Evolutionary conservation across 306 rosid species (phyloP).

Genomic region (Trifolium subterraneum): DNA sequence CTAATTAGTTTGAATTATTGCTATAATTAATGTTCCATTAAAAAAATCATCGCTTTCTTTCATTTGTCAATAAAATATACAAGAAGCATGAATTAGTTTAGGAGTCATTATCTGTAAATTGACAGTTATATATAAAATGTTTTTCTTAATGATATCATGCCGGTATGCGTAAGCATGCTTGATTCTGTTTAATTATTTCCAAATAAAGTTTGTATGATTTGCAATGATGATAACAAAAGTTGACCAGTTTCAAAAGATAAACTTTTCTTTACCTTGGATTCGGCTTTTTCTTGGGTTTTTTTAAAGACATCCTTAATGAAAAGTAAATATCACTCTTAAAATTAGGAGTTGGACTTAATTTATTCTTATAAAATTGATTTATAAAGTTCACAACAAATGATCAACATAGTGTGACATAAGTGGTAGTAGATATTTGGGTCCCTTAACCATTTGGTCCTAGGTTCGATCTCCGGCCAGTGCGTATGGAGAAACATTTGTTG

Average conservation of each 20-base stretch:
- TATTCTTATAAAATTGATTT: too few species aligned
- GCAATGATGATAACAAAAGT: slow-evolving; percentile 41
- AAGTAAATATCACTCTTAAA: too few species aligned
- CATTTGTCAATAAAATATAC: not conserved
- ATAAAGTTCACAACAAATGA: too few species aligned
- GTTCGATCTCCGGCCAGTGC: too few species aligned
- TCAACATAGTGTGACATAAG: too few species aligned
- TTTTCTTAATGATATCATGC: slow-evolving; percentile 29
- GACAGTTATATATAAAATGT: slow-evolving; percentile 18
- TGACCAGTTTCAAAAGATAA: slow-evolving; percentile 37
- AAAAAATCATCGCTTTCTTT: slow-evolving; percentile 16
- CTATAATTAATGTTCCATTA: not conserved
- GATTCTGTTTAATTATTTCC: slow-evolving; percentile 31
- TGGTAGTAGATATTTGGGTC: too few species aligned
- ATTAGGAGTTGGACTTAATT: too few species aligned
- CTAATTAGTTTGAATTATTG: not conserved
- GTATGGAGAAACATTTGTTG: too few species aligned
- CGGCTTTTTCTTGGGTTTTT: not conserved
- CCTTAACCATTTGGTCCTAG: too few species aligned
- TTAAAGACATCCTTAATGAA: too few species aligned
- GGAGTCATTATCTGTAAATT: slow-evolving; percentile 25
- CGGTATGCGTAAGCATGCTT: slow-evolving; percentile 19
- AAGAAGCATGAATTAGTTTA: slow-evolving; percentile 32
- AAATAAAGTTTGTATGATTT: slow-evolving; percentile 30
- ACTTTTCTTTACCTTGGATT: slow-evolving; percentile 34